phyloP scores from a whole-genome alignment of 805 yeast species.

The Metschnikowia gruessii region DNA sequence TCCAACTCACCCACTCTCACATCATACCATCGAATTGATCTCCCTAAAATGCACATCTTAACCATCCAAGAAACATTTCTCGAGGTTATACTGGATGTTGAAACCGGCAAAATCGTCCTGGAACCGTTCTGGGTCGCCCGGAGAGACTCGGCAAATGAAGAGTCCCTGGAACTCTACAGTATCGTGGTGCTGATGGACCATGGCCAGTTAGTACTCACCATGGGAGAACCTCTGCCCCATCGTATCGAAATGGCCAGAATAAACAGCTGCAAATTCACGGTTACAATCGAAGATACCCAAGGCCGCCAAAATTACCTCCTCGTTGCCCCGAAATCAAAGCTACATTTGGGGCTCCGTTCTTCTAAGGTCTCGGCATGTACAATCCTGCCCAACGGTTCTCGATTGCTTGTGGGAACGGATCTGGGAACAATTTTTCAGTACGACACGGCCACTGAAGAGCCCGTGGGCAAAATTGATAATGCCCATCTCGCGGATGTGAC shows the following conservation, averaged over 20 bases:
- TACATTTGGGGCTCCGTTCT: neutral
- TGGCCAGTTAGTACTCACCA: conserved; percentile 4
- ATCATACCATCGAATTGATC: neutral
- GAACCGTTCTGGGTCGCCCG: conserved; percentile 47
- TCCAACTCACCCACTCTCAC: too few relatives aligned
- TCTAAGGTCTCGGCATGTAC: conserved; percentile 9
- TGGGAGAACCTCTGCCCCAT: neutral
- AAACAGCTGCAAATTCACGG: neutral
- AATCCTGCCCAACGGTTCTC: conserved; percentile 5
- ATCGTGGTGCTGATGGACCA: conserved; percentile 4
- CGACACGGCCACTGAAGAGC: conserved; percentile 3
- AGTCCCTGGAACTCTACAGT: conserved; percentile 8
- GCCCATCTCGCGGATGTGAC: conserved; percentile 55
- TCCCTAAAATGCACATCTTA: conserved; percentile 21
- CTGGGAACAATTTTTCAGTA: conserved; percentile 10
- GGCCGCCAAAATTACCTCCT: conserved; percentile 6
- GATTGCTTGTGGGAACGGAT: conserved; percentile 12
- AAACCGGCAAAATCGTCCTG: conserved; percentile 16
- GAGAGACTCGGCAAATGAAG: conserved; percentile 23
- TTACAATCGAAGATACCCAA: conserved; percentile 3
- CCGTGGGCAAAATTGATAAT: neutral
- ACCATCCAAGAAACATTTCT: conserved; percentile 46
- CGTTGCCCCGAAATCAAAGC: conserved; percentile 4
- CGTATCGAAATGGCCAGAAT: neutral
- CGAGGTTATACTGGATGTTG: conserved; percentile 42